These are phyloP conservation scores for Talaromyces adpressus DNA, from an alignment of 495 filamentous ascomycete species.

Conservation along the genomic window DNA sequence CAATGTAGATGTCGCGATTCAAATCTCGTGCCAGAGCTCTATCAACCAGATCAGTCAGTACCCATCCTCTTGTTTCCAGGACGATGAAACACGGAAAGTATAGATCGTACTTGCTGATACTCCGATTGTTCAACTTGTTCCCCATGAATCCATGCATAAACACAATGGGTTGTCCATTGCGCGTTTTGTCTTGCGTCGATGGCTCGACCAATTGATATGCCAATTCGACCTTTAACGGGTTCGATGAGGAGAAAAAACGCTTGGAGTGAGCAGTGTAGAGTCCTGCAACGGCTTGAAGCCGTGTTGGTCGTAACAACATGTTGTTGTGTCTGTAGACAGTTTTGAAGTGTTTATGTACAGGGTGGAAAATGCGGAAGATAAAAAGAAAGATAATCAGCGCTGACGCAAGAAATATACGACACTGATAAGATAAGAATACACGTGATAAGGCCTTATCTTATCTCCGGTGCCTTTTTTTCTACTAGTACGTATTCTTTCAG, in stretches of 20 bases:
- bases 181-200: constrained; percentile 24
- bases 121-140: constrained; percentile 91
- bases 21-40: constrained; percentile 80
- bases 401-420: neutral
- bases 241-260: constrained; percentile 32
- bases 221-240: constrained; percentile 22
- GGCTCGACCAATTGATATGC: constrained; percentile 38
- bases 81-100: neutral
- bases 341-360: neutral
- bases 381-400: neutral
- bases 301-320: neutral
- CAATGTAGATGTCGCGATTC: constrained; percentile 70
- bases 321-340: neutral
- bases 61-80: neutral
- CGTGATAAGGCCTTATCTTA: neutral
- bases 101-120: constrained; percentile 82
- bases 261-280: neutral
- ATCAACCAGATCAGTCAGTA: constrained; percentile 6
- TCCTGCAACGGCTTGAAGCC: neutral
- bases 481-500: neutral
- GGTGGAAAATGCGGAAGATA: neutral
- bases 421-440: neutral
- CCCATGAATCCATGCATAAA: constrained; percentile 94
- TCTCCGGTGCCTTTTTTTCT: neutral
- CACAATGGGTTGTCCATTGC: constrained; percentile 60